Evolutionary conservation across 345 rosid genomes (phyloP), one percentile per base, ranked within the genome.

Genomic region (Microcos paniculata): DNA sequence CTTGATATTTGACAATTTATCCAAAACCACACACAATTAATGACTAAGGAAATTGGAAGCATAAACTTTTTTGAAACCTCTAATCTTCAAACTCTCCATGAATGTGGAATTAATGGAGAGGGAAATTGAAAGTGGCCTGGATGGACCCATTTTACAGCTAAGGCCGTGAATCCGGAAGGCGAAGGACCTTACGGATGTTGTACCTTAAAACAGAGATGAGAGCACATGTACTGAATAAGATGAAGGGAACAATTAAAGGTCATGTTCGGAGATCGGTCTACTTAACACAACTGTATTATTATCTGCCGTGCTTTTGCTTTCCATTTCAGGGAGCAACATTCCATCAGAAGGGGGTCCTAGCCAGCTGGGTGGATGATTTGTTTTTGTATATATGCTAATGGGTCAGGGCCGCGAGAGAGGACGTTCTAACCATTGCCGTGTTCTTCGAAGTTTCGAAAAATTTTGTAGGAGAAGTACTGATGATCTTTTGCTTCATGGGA

Each of bases 361-460:
- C 72, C 72, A 69, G 72, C 67, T 62, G 46, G 57, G 21, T 45
- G 53, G n/a, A 67, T 67, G 49, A 67, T 48, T 45, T 46, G 16
- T 35, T 35, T 35, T 69, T 48, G 11, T 8, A 7, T 26, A 42
- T 46, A 55, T 35, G 38, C 5, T 2, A 2, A 35, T 35, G 72
- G 59, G 21, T 14, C 71, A 45, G 35, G 38, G 45, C 38, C 40
- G 45, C 23, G 58, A 23, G 24, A 40, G 31, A 21, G 59, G 57
- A 69, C 58, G 72, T 49, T 13, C 72, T 69, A 69, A 69, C 72
- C 72, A 6, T 49, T 24, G n/a, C 40, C 40, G 6, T 35, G 40
- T 4, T 4, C 45, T 18, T 5, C n/a, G 61, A 70, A 70, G 73
- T 51, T 70, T 70, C 61, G 12, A 51, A 30, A 61, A 70, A 49